Base-by-base conservation (phyloP, 2,329 filamentous ascomycete genomes). In the Chrysoporthe deuterocubensis region DNA sequence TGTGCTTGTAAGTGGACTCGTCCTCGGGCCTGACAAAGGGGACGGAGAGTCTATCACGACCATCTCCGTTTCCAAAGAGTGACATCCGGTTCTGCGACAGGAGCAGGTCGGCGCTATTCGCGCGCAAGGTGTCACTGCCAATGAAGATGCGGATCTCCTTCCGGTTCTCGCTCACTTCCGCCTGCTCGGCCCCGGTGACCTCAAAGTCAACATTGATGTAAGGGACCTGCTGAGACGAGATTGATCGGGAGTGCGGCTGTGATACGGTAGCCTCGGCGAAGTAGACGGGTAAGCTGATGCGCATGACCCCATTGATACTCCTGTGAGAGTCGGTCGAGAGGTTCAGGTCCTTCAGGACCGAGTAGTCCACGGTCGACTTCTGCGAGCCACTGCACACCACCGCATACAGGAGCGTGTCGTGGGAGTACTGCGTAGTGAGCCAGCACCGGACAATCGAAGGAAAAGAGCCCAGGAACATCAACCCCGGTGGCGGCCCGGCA, bases 371-470 rank as follows among this genome's bases (percentile, higher is more conserved):
- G n/a, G 89, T 89, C 1, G 96, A 98, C 73, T 89, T 90, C 77
- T 94, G 94, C 5, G 96, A 97, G 1, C 95, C 96, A 2, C 93
- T 95, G 78, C 96, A 98, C 2, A 98, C 85, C 44, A 94, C 94
- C 46, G 94, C 96, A 76, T 98, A 98, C 5, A 97, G 84, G 18
- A 98, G 85, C 11, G 93, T 91, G 71, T 92, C 90, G 76, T 97
- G 95, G 16, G 94, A 95, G 80, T 97, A 98, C 74, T 93, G 90
- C 46, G 90, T 91, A 37, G 92, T 95, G 73, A 98, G 84, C 94
- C 96, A 98, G 81, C 96, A 99, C 70, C 96, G 91, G 67, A 98
- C 92, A 72, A 99, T 97, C 42, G 94, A 93, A 6, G 96, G 96
- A 6, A 97, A 94, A 7, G 94, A 91, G 14, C 95, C 94, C 18